These are phyloP conservation scores for Asparagopsis taxiformis DNA, from an alignment of 31 red algal genomes.

Conservation along the genomic window DNA sequence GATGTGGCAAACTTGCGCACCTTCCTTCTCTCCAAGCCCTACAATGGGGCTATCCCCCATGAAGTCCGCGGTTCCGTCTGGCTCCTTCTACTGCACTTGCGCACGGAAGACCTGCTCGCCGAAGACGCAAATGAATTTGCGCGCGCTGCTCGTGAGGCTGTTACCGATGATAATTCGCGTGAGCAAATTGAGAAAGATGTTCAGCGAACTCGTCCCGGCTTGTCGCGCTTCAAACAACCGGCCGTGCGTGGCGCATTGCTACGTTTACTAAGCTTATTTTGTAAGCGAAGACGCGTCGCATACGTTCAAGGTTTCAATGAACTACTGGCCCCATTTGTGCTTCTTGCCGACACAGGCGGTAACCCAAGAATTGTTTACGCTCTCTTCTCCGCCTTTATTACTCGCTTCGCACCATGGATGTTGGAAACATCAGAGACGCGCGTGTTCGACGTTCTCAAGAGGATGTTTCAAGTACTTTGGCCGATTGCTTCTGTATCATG, in stretches of 20 bases:
- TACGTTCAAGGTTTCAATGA: slow-evolving; percentile 99
- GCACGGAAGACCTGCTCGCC: slow-evolving; percentile 64
- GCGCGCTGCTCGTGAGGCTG: slow-evolving; percentile 55
- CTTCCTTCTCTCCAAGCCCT: slow-evolving; percentile 37
- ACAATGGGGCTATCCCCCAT: slow-evolving; percentile 69
- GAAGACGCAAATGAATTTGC: slow-evolving; percentile 75
- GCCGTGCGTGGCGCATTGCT: slow-evolving; percentile 65
- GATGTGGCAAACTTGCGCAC: slow-evolving; percentile 67
- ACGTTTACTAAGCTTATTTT: slow-evolving; percentile 85
- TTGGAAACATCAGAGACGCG: slow-evolving; percentile 75
- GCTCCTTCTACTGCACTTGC: slow-evolving; percentile 70
- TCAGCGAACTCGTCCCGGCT: slow-evolving; percentile 73
- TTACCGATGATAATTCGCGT: slow-evolving; percentile 65
- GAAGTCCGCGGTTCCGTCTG: slow-evolving; percentile 80
- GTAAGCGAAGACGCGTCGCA: slow-evolving; percentile 48
- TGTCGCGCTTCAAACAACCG: slow-evolving; percentile 71
- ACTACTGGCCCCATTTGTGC: slow-evolving; percentile 89
- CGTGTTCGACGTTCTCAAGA: slow-evolving; percentile 80
- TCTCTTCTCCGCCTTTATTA: slow-evolving; percentile 78
- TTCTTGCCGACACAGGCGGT: slow-evolving; percentile 74
- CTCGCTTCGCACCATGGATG: slow-evolving; percentile 81
- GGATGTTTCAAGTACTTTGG: slow-evolving; percentile 86
- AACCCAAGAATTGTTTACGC: slow-evolving; percentile 88
- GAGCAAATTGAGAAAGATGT: slow-evolving; percentile 96
- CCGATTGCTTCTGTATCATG: slow-evolving; percentile 80